These are phyloP conservation scores for Pistacia vera DNA, from an alignment of 345 rosid species.

Conservation along the genomic window DNA sequence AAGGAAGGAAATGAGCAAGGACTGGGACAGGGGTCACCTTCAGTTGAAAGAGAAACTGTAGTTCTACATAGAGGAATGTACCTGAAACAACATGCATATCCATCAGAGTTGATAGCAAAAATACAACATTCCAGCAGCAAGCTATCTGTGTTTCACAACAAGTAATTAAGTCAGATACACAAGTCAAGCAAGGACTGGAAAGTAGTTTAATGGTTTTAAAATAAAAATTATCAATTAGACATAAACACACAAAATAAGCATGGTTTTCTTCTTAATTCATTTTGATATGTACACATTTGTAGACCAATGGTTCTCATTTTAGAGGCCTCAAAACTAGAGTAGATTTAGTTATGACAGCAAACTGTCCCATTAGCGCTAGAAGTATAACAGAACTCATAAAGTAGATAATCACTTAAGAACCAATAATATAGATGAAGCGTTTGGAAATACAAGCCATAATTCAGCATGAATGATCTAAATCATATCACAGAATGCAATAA, in stretches of 20 bases:
- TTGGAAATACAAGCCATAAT: background rate
- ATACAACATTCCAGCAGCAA: background rate
- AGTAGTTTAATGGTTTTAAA: background rate
- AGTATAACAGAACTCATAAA: background rate
- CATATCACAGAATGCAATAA: background rate
- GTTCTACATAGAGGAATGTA: conserved; percentile 75
- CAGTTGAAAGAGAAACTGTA: conserved; percentile 38
- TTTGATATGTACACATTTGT: background rate
- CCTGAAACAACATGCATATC: conserved; percentile 46
- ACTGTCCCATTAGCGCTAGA: background rate
- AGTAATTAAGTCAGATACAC: background rate
- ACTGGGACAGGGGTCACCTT: conserved; percentile 35
- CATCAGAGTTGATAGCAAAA: conserved; percentile 8
- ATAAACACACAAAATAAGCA: background rate
- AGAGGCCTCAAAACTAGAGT: background rate
- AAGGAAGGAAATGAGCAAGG: conserved; percentile 66
- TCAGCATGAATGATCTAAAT: background rate
- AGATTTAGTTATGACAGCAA: background rate
- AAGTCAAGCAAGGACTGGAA: background rate
- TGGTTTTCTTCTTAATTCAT: background rate
- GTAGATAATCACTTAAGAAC: background rate
- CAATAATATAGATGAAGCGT: background rate
- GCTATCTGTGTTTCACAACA: background rate
- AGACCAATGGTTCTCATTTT: background rate
- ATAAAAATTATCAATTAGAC: background rate